Evolutionary conservation across 306 rosid genomes (phyloP), one percentile per base, ranked within the genome.

Genomic region (Quercus parvula): DNA sequence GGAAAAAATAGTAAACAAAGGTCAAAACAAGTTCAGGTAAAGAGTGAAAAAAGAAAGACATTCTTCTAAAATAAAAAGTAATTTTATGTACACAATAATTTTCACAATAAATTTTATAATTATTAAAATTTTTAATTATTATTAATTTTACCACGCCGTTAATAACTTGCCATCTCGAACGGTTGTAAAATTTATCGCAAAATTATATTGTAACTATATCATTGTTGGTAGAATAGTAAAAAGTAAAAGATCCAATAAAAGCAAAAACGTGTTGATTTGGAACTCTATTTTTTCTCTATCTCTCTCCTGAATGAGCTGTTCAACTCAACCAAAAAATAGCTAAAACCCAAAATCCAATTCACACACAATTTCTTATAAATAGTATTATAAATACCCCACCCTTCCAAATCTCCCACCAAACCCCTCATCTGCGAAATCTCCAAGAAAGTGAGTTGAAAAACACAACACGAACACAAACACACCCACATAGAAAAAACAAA

Each of bases 181-280:
- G 0, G 0, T 8, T 8, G 1, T 38, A 2, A 38, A 7, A 7
- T 38, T 38, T 8, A 38, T 7, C 0, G 3, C 8, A 8, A 41
- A 41, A 8, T 41, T 41, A 2, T 41, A 41, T 8, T 2, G 46
- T 41, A 8, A 8, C 46, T 8, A 8, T 41, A 41, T 41, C 46
- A 41, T 41, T 41, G 46, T 41, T 41, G 12, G 46, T 41, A 41
- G 46, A 41, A 41, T 41, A 41, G 8, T 41, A 41, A 55, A 59
- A 78, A 24, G 0, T 49, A 41, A 68, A 57, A 72, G 49, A 12
- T 10, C 82, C 73, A 89, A 83, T 6, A 70, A 83, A 84, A 56
- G 88, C 54, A 87, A 90, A 90, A 91, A 91, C 98, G 97, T 94
- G 97, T 94, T 83, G 87, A 7, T 75, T 84, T 80, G 12, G 51